These are phyloP conservation scores for Perilla frutescens DNA, from an alignment of 257 asterid genomes.

Conservation along the genomic window DNA sequence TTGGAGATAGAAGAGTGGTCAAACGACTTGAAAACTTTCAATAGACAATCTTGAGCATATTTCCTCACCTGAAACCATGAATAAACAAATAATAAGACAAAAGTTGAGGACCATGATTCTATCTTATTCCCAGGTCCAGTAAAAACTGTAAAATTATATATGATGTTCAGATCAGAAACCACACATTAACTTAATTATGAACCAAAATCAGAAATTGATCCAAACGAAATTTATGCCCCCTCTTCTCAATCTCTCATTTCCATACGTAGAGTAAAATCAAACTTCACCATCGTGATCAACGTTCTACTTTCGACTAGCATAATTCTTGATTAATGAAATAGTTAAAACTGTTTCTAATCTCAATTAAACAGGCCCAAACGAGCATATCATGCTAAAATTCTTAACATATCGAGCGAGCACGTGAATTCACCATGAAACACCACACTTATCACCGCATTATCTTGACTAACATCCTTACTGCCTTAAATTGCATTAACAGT, in stretches of 20 bases:
- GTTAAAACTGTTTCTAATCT: background rate
- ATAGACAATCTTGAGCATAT: constrained; percentile 85
- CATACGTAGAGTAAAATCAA: background rate
- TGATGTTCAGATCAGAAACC: background rate
- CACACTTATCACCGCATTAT: background rate
- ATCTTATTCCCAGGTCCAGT: too few relatives aligned
- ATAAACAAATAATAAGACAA: constrained; percentile 1
- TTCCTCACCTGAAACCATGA: constrained; percentile 77
- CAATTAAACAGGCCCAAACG: background rate
- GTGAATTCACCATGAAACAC: background rate
- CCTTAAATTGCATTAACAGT: constrained; percentile 16
- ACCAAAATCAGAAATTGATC: background rate
- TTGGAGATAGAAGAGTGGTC: constrained; percentile 58
- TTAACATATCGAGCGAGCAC: background rate
- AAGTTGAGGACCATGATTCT: background rate
- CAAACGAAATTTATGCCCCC: background rate
- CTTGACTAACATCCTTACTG: background rate
- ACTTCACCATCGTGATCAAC: background rate
- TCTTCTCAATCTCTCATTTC: background rate
- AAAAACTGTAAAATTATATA: too few relatives aligned
- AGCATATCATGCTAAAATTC: constrained; percentile 6
- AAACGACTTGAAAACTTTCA: constrained; percentile 70
- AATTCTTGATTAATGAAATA: background rate
- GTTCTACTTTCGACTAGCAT: background rate
- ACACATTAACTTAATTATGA: background rate